phyloP scores from a whole-genome alignment of 495 filamentous ascomycete genomes.

The Aspergillus bridgeri region DNA sequence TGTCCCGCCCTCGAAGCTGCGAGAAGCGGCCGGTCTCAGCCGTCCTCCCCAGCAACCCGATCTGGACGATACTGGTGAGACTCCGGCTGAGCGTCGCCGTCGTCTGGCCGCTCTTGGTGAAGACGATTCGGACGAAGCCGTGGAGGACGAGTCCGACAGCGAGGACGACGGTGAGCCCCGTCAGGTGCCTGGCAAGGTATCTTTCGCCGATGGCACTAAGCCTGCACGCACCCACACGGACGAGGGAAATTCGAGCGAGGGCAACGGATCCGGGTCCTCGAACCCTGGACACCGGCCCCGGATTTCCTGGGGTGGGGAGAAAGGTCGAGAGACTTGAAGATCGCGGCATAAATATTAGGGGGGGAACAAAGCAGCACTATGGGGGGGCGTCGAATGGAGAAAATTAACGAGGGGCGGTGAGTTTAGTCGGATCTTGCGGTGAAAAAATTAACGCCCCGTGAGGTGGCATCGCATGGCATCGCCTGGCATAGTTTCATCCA shows the following conservation, averaged over 20 bases:
- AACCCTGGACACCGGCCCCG: constrained; percentile 7
- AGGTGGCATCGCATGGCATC: too few relatives aligned
- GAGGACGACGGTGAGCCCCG: constrained; percentile 29
- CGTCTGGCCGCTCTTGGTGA: constrained; percentile 82
- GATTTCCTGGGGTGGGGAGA: constrained; percentile 32
- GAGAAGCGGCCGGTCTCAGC: constrained; percentile 34
- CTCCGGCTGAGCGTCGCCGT: constrained; percentile 75
- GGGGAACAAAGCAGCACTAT: not conserved
- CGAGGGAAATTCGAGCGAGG: constrained; percentile 12
- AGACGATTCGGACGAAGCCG: constrained; percentile 50
- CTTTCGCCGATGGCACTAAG: constrained; percentile 32
- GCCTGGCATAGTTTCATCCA: too few relatives aligned
- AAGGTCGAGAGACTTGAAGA: constrained; percentile 20
- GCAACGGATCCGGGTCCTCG: constrained; percentile 10
- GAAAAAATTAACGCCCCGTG: too few relatives aligned
- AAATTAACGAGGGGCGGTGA: not conserved
- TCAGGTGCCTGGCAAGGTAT: constrained; percentile 25
- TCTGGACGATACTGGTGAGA: constrained; percentile 59
- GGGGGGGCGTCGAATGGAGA: too few relatives aligned
- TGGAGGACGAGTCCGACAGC: constrained; percentile 23
- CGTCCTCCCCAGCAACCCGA: constrained; percentile 22
- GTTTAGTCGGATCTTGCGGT: too few relatives aligned
- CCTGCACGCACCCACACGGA: constrained; percentile 12
- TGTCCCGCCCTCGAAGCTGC: constrained; percentile 43
- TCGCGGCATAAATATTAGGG: not conserved